Evolutionary conservation across 345 rosid genomes (phyloP).

Genomic region (Sonneratia caseolaris): DNA sequence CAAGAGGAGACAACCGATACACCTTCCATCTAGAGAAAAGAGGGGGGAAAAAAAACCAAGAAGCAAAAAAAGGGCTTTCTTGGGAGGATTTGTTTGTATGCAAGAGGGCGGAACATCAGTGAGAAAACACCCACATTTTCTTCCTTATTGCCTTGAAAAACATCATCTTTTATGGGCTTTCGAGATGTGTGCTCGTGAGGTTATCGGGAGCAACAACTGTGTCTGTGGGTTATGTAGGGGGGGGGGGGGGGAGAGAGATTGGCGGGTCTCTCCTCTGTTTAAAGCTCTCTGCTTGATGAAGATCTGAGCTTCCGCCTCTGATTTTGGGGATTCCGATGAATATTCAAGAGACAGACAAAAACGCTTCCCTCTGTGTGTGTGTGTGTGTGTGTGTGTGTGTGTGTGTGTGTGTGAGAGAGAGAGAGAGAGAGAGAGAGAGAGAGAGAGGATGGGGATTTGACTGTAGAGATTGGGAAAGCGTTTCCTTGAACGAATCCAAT

Average conservation of each 20-base stretch:
- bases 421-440: no score
- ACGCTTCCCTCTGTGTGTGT: not conserved
- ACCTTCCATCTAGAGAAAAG: conserved; percentile 33
- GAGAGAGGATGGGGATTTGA: no score
- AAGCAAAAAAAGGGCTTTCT: not conserved
- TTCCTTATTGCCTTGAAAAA: conserved; percentile 27
- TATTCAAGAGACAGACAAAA: not conserved
- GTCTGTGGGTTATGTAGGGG: conserved; percentile 7
- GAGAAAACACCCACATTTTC: conserved; percentile 41
- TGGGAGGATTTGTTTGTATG: conserved; percentile 1
- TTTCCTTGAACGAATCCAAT: no score
- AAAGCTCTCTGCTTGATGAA: not conserved
- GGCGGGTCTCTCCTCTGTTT: not conserved
- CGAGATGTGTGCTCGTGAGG: conserved; percentile 1
- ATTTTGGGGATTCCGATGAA: conserved; percentile 2
- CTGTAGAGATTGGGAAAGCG: no score
- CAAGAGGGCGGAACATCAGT: conserved; percentile 7
- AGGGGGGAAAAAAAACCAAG: not conserved
- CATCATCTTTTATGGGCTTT: conserved; percentile 14
- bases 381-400: no score
- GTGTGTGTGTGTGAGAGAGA: no score
- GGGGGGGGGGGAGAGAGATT: not conserved
- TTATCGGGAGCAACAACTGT: not conserved
- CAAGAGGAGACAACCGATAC: conserved; percentile 12
- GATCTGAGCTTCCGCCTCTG: conserved; percentile 1